Base-by-base conservation (phyloP, 495 filamentous ascomycete species). In the Talaromyces nanjingensis region DNA sequence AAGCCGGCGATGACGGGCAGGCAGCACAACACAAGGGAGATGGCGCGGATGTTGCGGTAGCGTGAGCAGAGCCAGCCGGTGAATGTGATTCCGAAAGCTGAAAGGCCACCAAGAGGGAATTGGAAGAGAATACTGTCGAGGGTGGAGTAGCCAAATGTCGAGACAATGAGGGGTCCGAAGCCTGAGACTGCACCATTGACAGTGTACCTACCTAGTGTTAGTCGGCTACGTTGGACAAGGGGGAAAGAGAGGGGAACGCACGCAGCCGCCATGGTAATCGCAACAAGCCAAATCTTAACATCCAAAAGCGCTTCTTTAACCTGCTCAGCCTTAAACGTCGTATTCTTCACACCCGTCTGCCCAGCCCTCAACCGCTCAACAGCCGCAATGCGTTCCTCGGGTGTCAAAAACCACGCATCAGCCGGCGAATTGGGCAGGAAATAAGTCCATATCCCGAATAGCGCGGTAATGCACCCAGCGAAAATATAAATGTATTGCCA, bases 131-230 rank as follows among this genome's bases (percentile, higher is more conserved):
- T 90, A 0, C 84, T 84, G 37, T 90, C 80, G 3, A 89, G 75
- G 0, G 83, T 82, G 22, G 77, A 76, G 71, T 83, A 92, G 62
- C 89, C 89, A 65, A 91, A 91, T 0, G 87, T 91, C 2, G 80
- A 84, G 2, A 92, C 88, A 64, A 91, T 91, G 4, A 91, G 72
- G 2, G 88, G 88, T 0, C 89, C 88, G 68, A 91, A 91, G 0
- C 88, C 88, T n/a, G 81, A 82, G n/a, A 91, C 85, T 4, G 87
- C 88, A 20, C 89, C 88, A 65, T 91, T 91, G 64, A 91, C 84
- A 1, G 86, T 89, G 66, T 90, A 90, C 4, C 80, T 82, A 22
- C 33, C 39, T 8, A 52, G 33, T 12, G 18, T 58, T 34, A 39
- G 60, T 2, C 1, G 24, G 1, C 5, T 1, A 9, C 14, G 11